These are phyloP conservation scores for Alloteropsis semialata DNA, from an alignment of 176 grass and related monocot genomes.

Conservation along the genomic window DNA sequence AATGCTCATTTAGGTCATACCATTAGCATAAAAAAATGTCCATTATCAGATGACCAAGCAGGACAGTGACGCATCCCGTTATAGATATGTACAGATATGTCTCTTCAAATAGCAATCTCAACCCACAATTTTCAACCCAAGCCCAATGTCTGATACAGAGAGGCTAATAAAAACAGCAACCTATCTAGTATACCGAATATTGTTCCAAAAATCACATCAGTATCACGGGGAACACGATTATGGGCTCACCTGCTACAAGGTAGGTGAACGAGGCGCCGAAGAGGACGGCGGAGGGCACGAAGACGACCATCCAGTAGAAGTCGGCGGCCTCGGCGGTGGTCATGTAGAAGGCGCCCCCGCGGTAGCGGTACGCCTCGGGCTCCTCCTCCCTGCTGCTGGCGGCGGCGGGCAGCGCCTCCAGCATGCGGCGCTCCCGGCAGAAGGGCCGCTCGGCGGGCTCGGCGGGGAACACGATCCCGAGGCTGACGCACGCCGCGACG, in stretches of 20 bases:
- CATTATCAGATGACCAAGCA: neutral
- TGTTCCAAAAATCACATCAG: neutral
- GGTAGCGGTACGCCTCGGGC: constrained; percentile 67
- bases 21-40: neutral
- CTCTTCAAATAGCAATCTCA: neutral
- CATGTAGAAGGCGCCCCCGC: constrained; percentile 84
- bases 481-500: constrained; percentile 54
- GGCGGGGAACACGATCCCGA: constrained; percentile 74
- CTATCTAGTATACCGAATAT: neutral
- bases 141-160: neutral
- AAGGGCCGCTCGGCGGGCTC: constrained; percentile 76
- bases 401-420: constrained; percentile 71
- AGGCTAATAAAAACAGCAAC: neutral
- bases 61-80: neutral
- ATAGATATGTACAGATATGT: neutral
- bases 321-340: constrained; percentile 89
- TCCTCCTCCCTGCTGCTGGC: constrained; percentile 65
- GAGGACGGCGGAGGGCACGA: constrained; percentile 63
- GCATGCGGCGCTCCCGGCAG: constrained; percentile 69
- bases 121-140: neutral
- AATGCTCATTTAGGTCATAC: neutral
- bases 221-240: neutral
- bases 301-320: constrained; percentile 97
- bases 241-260: constrained; percentile 61
- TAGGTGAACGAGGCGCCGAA: constrained; percentile 63